Evolutionary conservation across 2,329 filamentous ascomycete genomes (phyloP).

Genomic region (Davidsoniella neocaledoniae): DNA sequence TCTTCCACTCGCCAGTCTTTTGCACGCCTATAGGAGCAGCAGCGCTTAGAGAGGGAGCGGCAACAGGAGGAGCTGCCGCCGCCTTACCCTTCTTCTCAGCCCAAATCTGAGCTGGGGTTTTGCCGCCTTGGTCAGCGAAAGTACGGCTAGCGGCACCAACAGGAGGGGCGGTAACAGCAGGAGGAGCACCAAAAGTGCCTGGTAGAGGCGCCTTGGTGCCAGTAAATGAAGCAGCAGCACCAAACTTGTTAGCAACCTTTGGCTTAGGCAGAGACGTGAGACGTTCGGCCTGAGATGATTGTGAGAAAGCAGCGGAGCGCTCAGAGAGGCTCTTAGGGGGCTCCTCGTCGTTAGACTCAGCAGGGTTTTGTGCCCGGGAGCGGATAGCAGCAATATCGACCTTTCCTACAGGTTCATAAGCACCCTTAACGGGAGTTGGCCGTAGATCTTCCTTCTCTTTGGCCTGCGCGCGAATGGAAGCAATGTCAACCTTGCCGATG

Average conservation of each 20-base stretch:
- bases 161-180: constrained; percentile 38
- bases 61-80: constrained; percentile 26
- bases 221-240: constrained; percentile 51
- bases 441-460: constrained; percentile 58
- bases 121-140: constrained; percentile 87
- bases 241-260: constrained; percentile 84
- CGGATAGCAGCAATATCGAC: constrained; percentile 93
- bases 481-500: constrained; percentile 94
- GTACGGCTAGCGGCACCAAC: constrained; percentile 75
- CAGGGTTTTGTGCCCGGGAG: constrained; percentile 56
- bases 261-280: constrained; percentile 83
- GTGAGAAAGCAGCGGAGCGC: constrained; percentile 54
- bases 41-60: constrained; percentile 28
- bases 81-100: constrained; percentile 80
- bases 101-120: constrained; percentile 94
- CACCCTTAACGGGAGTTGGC: constrained; percentile 72
- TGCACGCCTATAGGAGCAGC: constrained; percentile 45
- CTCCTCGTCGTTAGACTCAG: constrained; percentile 20
- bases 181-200: constrained; percentile 44
- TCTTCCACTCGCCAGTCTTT: constrained; percentile 78
- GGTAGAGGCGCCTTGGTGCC: constrained; percentile 84
- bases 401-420: constrained; percentile 89
- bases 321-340: constrained; percentile 53
- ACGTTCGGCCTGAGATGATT: constrained; percentile 48
- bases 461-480: constrained; percentile 63